Evolutionary conservation across 345 rosid genomes (phyloP), one percentile per base, ranked within the genome.

Genomic region (Eutrema japonicum): DNA sequence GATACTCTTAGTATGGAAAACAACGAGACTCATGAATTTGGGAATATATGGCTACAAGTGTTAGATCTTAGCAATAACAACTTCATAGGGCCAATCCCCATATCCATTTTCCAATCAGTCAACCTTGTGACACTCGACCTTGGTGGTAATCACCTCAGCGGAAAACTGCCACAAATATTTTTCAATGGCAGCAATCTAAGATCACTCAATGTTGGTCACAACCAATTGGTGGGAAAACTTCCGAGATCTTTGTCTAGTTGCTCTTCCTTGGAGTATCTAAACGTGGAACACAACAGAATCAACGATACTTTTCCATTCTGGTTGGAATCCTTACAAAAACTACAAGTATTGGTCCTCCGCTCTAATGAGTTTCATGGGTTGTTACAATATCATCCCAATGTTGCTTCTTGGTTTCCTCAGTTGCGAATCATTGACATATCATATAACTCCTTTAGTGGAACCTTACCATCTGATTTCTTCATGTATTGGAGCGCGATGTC

Each of bases 61-160:
- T 30, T 72, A 40, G 1, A 0, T 26, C 16, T 72, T 30, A 3
- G n/a, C 12, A 2, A 62, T 30, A 84, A 80, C 56, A 67, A 52
- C 16, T 79, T 84, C 0, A 38, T 2, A 50, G 83, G 79, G 1
- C 61, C 29, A 5, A 67, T 77, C 7, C 81, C 75, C 0, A 13
- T 1, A 3, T 79, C 78, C 7, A 51, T 71, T 18, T 41, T 47
- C 43, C 52, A 71, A 50, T 41, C 41, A 8, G 26, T 9, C 13
- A 72, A n/a, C 10, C 76, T 72, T 10, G 5, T 8, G 2, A 0
- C 0, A 5, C 64, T 52, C 35, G 7, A 52, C 14, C 57, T 52
- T 29, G 57, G 57, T 11, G 11, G 29, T 12, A 53, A 53, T 12
- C 58, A 12, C 37, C 18, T 53, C 9, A 30, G 18, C 2, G 58